Evolutionary conservation across 2,329 filamentous ascomycete genomes (phyloP).

Genomic region (Pyrenochaeta sp.): DNA sequence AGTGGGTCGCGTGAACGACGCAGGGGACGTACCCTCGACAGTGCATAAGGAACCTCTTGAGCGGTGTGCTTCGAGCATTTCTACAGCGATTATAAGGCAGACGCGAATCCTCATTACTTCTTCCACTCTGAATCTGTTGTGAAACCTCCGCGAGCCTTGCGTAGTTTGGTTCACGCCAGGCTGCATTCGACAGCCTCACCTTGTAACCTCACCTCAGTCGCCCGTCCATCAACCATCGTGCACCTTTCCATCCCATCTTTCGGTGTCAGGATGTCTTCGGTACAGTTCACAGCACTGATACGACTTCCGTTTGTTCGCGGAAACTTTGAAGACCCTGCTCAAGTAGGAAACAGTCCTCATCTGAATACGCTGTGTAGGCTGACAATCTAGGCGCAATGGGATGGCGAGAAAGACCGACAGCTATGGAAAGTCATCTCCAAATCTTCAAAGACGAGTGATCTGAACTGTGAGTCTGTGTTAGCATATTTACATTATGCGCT

Average conservation of each 20-base stretch:
- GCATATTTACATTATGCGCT: neutral
- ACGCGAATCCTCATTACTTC: no score
- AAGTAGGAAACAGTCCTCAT: slow-evolving; percentile 70
- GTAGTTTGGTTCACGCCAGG: slow-evolving; percentile 21
- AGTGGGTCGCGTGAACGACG: no score
- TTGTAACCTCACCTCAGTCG: slow-evolving; percentile 12
- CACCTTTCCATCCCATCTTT: neutral
- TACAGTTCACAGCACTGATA: slow-evolving; percentile 76
- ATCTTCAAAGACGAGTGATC: slow-evolving; percentile 77
- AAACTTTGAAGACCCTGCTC: slow-evolving; percentile 88
- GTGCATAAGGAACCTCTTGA: no score
- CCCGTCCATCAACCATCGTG: neutral
- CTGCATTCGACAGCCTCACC: slow-evolving; percentile 12
- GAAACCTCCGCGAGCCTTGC: no score
- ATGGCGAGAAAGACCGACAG: slow-evolving; percentile 81
- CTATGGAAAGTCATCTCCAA: slow-evolving; percentile 91
- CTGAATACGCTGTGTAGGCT: no score
- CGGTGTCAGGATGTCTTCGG: slow-evolving; percentile 29
- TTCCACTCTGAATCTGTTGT: no score
- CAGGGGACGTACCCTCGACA: no score
- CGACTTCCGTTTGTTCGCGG: slow-evolving; percentile 87
- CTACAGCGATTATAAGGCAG: no score
- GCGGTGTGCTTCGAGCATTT: no score
- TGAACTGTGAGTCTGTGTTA: slow-evolving; percentile 73
- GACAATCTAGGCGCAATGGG: slow-evolving; percentile 79